A percentile compares a stretch with the other conserved stretches of the same genome.
These are phyloP conservation scores for Pythium scleroteichum DNA, from an alignment of 352 stramenopile genomes.

Conservation along the genomic window DNA sequence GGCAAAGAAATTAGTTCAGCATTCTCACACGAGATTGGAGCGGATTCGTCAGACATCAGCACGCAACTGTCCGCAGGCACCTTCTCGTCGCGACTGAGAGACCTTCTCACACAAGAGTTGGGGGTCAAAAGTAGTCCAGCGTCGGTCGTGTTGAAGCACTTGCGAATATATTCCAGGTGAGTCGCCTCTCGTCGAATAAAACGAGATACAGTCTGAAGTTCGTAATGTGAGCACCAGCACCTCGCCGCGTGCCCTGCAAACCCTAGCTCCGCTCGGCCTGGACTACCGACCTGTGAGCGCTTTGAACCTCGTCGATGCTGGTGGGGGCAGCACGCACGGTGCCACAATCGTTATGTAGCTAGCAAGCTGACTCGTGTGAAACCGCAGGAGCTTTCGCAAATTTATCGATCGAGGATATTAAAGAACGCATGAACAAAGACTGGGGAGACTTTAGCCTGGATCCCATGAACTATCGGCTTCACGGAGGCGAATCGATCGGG, in stretches of 20 bases:
- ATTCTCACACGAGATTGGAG: constrained; percentile 6
- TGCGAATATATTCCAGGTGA: constrained; percentile 45
- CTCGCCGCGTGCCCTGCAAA: constrained; percentile 40
- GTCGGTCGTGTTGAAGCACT: constrained; percentile 20
- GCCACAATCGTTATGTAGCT: too few relatives aligned
- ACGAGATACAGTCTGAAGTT: neutral
- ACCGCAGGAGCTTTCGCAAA: constrained; percentile 39
- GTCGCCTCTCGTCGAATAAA: neutral
- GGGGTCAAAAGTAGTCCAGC: neutral
- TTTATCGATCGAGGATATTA: constrained; percentile 42
- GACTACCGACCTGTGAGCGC: constrained; percentile 46
- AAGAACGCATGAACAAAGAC: constrained; percentile 35
- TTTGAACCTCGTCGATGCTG: constrained; percentile 44
- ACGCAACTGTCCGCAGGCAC: neutral
- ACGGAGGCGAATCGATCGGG: constrained; percentile 47
- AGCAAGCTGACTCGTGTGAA: neutral
- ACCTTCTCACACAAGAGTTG: constrained; percentile 30
- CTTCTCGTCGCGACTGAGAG: constrained; percentile 33
- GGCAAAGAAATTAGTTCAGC: constrained; percentile 16
- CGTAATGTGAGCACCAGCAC: constrained; percentile 26
- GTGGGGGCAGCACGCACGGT: constrained; percentile 5
- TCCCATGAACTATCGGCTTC: constrained; percentile 48
- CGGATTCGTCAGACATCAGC: too few relatives aligned
- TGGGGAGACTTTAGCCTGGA: constrained; percentile 45
- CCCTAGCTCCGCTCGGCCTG: constrained; percentile 37